Evolutionary conservation across 164 flowering plant genomes (phyloP), one percentile per base, ranked within the genome.

Genomic region (Vitis vinifera): DNA sequence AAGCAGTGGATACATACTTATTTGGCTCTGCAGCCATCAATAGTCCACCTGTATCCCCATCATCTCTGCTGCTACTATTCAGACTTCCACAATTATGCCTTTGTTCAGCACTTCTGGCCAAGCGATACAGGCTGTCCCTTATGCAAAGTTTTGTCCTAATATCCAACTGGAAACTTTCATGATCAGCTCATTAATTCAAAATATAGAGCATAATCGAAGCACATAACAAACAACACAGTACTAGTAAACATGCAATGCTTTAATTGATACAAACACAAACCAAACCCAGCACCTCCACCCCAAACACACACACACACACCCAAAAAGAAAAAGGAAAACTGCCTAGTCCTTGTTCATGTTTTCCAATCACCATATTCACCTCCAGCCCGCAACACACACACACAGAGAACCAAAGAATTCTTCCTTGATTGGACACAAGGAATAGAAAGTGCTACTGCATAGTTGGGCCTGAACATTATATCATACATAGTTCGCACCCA

Each of bases 81-180:
- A 48, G 31, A 59, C 62, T 76, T 67, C 74, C 74, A 68, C 76
- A 68, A 31, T 71, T 81, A 74, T 86, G 91, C 74, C 98, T 85
- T 74, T 87, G 97, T 62, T 87, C 91, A 11, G 95, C 95, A 85
- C 91, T 93, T 77, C 80, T 81, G 62, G 98, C 98, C 77, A 93
- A 83, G 59, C 98, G 97, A 79, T 93, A 91, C 68, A 93, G 73
- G 79, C 98, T 87, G 65, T 93, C 97, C 78, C 95, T 80, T 65
- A 93, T 91, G 79, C 93, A 85, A 55, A 93, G 78, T 78, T 90
- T 93, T 64, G 93, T 93, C 74, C 84, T 82, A 15, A 81, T 57
- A 81, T 91, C 97, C 95, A 93, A 80, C 98, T 93, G 89, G 56
- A 79, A 79, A 9, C 57, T 60, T 66, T 62, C 50, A 76, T n/a